A percentile compares a stretch with the other conserved stretches of the same genome.
Conservation (phyloP, 805 yeast genomes). For the Sugiyamaella americana region DNA sequence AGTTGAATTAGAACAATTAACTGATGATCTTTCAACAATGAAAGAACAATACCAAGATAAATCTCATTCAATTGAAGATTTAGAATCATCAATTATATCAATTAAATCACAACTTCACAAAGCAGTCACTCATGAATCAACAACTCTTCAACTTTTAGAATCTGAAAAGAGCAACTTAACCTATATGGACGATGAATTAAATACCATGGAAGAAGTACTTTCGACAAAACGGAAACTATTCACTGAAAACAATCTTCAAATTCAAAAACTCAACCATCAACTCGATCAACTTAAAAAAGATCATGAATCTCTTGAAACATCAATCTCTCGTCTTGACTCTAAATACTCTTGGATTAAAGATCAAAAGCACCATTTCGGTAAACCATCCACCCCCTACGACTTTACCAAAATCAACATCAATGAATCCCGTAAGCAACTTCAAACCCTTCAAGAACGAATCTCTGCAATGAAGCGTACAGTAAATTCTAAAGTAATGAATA, state of each 20-base stretch:
- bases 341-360: conserved; percentile 73
- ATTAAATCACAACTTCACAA: conserved; percentile 29
- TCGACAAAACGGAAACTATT: conserved; percentile 23
- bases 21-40: conserved; percentile 46
- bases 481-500: conserved; percentile 78
- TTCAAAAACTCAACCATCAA: conserved; percentile 28
- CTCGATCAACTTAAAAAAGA: conserved; percentile 24
- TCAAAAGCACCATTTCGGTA: conserved; percentile 40
- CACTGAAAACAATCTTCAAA: conserved; percentile 24
- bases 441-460: conserved; percentile 51
- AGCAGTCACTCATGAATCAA: conserved; percentile 26
- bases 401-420: conserved; percentile 41
- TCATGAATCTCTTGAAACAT: conserved; percentile 10
- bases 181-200: conserved; percentile 72
- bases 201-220: conserved; percentile 37
- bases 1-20: conserved; percentile 63
- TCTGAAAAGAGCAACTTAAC: conserved; percentile 53
- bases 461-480: conserved; percentile 73
- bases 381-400: conserved; percentile 30
- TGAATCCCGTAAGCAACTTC: conserved; percentile 53
- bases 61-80: conserved; percentile 29
- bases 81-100: conserved; percentile 32
- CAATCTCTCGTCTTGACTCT: conserved; percentile 43
- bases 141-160: conserved; percentile 31
- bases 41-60: conserved; percentile 39